These are phyloP conservation scores for Schrenkiella parvula DNA, from an alignment of 345 rosid species.

Conservation along the genomic window DNA sequence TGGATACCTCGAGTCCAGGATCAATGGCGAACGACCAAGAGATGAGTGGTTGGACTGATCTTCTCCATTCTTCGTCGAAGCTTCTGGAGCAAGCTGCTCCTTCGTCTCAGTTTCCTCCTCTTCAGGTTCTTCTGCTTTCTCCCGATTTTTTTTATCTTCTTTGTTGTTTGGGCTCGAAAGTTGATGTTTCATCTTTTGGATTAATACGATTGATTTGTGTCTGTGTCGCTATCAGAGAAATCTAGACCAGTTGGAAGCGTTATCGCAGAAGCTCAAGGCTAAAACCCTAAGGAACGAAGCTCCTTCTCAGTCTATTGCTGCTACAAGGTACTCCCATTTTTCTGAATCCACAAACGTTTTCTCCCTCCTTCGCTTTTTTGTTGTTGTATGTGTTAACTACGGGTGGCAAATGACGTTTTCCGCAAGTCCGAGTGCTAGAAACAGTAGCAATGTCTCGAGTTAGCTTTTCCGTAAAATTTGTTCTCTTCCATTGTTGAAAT, in stretches of 20 bases:
- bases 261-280: constrained; percentile 94
- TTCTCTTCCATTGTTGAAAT: background rate
- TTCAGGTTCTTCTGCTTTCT: constrained; percentile 62
- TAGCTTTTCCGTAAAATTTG: background rate
- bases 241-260: constrained; percentile 87
- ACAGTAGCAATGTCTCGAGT: background rate
- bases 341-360: too few relatives aligned
- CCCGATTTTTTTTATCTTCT: background rate
- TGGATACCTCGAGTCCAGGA: constrained; percentile 16
- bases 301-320: constrained; percentile 92
- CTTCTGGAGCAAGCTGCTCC: constrained; percentile 98
- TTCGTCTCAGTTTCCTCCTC: constrained; percentile 97
- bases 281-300: constrained; percentile 82
- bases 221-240: constrained; percentile 58
- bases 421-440: background rate
- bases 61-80: constrained; percentile 88
- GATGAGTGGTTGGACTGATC: constrained; percentile 87
- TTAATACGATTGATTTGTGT: background rate
- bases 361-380: background rate
- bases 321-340: constrained; percentile 61
- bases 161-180: background rate
- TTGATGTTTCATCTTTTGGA: background rate
- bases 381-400: too few relatives aligned
- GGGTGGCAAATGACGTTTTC: too few relatives aligned
- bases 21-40: constrained; percentile 79